Evolutionary conservation across 2,329 filamentous ascomycete species (phyloP).

Genomic region (Sporothrix pseudoabietina): DNA sequence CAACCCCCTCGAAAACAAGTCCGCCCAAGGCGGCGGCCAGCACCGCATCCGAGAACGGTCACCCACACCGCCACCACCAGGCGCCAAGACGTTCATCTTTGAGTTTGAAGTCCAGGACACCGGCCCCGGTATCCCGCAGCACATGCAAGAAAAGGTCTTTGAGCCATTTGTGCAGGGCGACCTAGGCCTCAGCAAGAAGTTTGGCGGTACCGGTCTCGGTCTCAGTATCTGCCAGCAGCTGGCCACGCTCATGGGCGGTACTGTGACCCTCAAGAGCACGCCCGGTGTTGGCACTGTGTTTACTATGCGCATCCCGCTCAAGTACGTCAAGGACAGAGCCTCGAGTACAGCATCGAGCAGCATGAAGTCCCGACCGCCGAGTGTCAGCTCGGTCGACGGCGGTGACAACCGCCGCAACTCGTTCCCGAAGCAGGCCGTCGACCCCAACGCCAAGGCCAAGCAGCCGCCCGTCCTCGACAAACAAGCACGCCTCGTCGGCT

Average conservation of each 20-base stretch:
- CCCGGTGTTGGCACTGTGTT: constrained; percentile 78
- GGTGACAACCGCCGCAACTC: constrained; percentile 43
- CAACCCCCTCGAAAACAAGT: constrained; percentile 63
- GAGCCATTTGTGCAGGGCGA: constrained; percentile 96
- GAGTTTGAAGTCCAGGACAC: constrained; percentile 89
- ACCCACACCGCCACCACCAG: constrained; percentile 61
- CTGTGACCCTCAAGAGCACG: constrained; percentile 70
- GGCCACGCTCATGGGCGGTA: constrained; percentile 79
- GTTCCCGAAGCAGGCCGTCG: constrained; percentile 36
- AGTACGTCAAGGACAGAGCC: constrained; percentile 66
- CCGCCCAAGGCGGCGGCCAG: constrained; percentile 46
- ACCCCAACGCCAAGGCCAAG: constrained; percentile 36
- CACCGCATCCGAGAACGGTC: constrained; percentile 57
- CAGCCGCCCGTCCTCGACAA: constrained; percentile 57
- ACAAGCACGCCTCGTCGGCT: constrained; percentile 76
- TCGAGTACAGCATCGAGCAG: constrained; percentile 60
- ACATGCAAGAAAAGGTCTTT: constrained; percentile 81
- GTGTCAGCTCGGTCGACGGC: constrained; percentile 49
- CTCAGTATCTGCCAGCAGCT: constrained; percentile 88
- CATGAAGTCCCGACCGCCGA: constrained; percentile 53
- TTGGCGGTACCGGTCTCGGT: constrained; percentile 83
- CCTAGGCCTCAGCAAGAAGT: constrained; percentile 83
- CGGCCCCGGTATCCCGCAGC: constrained; percentile 78
- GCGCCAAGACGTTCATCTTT: constrained; percentile 70
- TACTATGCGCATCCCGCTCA: constrained; percentile 78